Evolutionary conservation across 768 basidiomycete genomes (phyloP).

Genomic region (Phylloporus rhodoxanthus): DNA sequence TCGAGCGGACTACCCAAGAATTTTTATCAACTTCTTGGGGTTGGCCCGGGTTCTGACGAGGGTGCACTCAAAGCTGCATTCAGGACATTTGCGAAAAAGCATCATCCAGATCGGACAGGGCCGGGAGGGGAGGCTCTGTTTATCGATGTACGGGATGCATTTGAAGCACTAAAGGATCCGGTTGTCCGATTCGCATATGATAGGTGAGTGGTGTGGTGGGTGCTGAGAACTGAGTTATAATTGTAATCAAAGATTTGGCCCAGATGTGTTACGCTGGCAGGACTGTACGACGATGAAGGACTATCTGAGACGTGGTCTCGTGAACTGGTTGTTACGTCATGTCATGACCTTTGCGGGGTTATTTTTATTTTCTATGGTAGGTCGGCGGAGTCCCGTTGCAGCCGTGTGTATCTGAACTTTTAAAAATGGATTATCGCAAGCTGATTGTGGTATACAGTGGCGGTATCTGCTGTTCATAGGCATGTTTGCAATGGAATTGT

Average conservation of each 20-base stretch:
- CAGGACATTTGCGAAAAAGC: conserved; percentile 62
- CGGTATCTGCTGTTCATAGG: conserved; percentile 67
- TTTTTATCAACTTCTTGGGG: conserved; percentile 72
- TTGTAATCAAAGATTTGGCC: conserved; percentile 57
- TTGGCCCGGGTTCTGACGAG: conserved; percentile 59
- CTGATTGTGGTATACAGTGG: conserved; percentile 49
- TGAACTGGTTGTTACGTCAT: conserved; percentile 61
- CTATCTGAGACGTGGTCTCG: conserved; percentile 60
- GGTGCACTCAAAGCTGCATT: conserved; percentile 65
- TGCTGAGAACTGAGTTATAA: background rate
- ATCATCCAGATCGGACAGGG: conserved; percentile 74
- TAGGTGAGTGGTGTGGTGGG: conserved; percentile 41
- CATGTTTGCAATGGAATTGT: conserved; percentile 57
- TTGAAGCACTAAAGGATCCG: conserved; percentile 74
- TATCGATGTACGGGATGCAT: conserved; percentile 65
- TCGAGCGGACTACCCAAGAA: conserved; percentile 57
- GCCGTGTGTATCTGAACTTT: conserved; percentile 48
- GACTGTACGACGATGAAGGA: conserved; percentile 65
- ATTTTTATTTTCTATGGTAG: conserved; percentile 57
- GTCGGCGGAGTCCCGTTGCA: conserved; percentile 52
- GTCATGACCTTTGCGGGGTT: conserved; percentile 53
- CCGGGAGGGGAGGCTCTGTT: conserved; percentile 56
- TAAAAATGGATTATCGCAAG: conserved; percentile 4
- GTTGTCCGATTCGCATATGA: conserved; percentile 81
- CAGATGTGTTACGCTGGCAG: conserved; percentile 62